phyloP scores from a whole-genome alignment of 2,329 filamentous ascomycete species.

The Zasmidium citrigriseum region DNA sequence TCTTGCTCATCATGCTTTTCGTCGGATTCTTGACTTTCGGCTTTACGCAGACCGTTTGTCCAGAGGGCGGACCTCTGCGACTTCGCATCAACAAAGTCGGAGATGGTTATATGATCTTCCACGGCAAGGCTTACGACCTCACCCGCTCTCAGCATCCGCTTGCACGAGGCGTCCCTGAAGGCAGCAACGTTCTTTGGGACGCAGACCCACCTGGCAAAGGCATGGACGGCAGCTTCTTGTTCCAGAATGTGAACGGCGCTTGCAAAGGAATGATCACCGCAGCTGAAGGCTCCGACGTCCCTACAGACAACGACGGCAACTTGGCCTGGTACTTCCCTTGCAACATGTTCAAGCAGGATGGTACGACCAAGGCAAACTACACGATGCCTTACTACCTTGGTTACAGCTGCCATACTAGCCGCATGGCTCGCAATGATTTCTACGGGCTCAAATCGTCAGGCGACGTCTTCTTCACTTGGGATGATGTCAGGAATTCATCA shows the following conservation, averaged over 20 bases:
- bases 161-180: constrained; percentile 73
- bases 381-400: constrained; percentile 77
- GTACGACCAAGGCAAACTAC: constrained; percentile 73
- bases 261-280: constrained; percentile 88
- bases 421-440: constrained; percentile 68
- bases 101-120: constrained; percentile 89
- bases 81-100: constrained; percentile 81
- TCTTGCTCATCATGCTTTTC: constrained; percentile 79
- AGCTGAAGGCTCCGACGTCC: constrained; percentile 72
- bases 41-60: constrained; percentile 87
- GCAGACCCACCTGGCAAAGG: constrained; percentile 78
- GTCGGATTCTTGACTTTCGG: constrained; percentile 97
- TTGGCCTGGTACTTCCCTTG: constrained; percentile 98
- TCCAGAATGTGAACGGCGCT: constrained; percentile 96
- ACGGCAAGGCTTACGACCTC: constrained; percentile 87
- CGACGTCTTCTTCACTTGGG: constrained; percentile 95
- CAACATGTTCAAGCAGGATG: constrained; percentile 88
- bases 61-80: constrained; percentile 64
- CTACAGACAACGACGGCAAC: constrained; percentile 70
- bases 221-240: constrained; percentile 94
- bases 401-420: constrained; percentile 84
- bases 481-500: constrained; percentile 83
- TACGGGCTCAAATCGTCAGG: constrained; percentile 71
- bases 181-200: constrained; percentile 83
- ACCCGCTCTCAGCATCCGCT: constrained; percentile 74